Base-by-base conservation (phyloP, 139 green algal genomes). In the Trebouxia sp. region DNA sequence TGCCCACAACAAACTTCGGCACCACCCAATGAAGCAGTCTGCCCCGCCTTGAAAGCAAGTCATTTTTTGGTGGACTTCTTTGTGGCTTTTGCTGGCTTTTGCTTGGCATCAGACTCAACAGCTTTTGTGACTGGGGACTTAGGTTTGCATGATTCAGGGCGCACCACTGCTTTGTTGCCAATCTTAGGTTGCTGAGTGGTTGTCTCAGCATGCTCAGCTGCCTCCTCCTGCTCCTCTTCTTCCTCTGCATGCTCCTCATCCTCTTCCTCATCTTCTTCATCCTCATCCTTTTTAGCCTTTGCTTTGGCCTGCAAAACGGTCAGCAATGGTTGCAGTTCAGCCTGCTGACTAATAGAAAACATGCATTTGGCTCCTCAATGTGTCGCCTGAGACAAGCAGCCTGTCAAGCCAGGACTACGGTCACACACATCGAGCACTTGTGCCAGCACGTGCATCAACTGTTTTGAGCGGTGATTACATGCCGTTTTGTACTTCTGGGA, bases 291-390 rank as follows among this genome's bases (percentile, higher is more conserved):
- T 8, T 39, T 41, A n/a, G 69, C 69, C 35, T 72, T 72, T 35
- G 62, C 62, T 72, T 72, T 72, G 62, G 32, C 32, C 62, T 72
- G 62, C 62, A 72, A n/a, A n/a, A n/a, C n/a, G n/a, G n/a, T n/a
- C n/a, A n/a, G n/a, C n/a, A n/a, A n/a, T n/a, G n/a, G n/a, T n/a
- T n/a, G n/a, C n/a, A n/a, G n/a, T n/a, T n/a, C n/a, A n/a, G n/a
- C n/a, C n/a, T n/a, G n/a, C n/a, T n/a, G n/a, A n/a, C n/a, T n/a
- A n/a, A n/a, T n/a, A n/a, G n/a, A n/a, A n/a, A n/a, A n/a, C n/a
- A n/a, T n/a, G n/a, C n/a, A n/a, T n/a, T n/a, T n/a, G n/a, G n/a
- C n/a, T n/a, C n/a, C n/a, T n/a, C n/a, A n/a, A n/a, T n/a, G n/a
- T n/a, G n/a, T n/a, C n/a, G n/a, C n/a, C n/a, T 6, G 4, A 53